Conservation (phyloP, 129 eudicot genomes). For the Tanacetum coccineum region DNA sequence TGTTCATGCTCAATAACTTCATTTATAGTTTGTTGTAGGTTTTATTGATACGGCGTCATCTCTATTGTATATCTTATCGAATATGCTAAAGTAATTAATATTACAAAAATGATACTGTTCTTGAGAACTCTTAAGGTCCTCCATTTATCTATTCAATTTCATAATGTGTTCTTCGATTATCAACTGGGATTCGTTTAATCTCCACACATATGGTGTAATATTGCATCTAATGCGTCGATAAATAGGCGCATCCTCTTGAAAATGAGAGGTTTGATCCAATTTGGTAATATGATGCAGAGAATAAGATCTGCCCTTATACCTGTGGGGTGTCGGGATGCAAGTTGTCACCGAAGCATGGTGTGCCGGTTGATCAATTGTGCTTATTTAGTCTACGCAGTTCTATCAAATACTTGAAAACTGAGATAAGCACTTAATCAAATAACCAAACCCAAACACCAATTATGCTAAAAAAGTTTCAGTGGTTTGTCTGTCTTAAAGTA, state of each 20-base stretch:
- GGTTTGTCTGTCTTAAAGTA: too few relatives aligned
- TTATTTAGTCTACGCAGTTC: neutral
- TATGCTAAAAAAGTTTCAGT: neutral
- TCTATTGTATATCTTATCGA: constrained; percentile 31
- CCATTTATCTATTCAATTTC: neutral
- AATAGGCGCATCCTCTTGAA: neutral
- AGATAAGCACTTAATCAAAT: neutral
- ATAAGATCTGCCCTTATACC: neutral
- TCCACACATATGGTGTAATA: neutral
- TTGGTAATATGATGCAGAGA: constrained; percentile 1
- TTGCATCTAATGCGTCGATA: neutral
- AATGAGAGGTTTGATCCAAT: neutral
- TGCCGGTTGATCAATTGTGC: neutral
- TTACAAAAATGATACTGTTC: constrained; percentile 8
- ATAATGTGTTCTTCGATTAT: neutral
- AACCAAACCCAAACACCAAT: neutral
- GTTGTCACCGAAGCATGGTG: too few relatives aligned
- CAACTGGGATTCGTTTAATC: neutral
- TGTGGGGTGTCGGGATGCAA: neutral
- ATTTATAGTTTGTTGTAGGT: constrained; percentile 23
- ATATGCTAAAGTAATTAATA: constrained; percentile 25
- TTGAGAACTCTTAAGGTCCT: constrained; percentile 13
- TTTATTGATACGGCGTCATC: constrained; percentile 17
- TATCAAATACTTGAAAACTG: too few relatives aligned
- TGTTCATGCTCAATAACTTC: constrained; percentile 17